Evolutionary conservation across 192 early-diverging fungal species (phyloP).

Genomic region (Coemansia sp.): DNA sequence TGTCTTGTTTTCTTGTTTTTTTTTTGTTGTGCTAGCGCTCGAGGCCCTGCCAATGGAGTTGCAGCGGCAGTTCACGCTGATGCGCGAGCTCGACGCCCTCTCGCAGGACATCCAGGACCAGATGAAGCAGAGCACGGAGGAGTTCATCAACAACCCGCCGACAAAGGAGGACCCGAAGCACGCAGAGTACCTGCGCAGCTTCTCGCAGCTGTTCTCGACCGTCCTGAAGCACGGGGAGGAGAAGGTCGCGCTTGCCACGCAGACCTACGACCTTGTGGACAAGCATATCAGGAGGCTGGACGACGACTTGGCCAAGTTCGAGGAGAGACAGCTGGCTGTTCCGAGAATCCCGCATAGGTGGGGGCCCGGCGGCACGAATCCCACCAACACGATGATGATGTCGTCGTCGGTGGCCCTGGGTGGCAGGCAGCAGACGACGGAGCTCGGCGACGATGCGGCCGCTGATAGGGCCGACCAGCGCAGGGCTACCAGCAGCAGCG

Average conservation of each 20-base stretch:
- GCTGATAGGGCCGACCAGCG: constrained; percentile 1
- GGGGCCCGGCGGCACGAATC: constrained; percentile 12
- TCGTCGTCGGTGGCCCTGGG: not conserved
- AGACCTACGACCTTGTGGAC: constrained; percentile 94
- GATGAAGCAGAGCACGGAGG: constrained; percentile 65
- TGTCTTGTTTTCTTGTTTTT: not conserved
- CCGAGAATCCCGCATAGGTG: constrained; percentile 44
- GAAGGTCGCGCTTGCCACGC: constrained; percentile 89
- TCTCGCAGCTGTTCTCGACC: constrained; percentile 64
- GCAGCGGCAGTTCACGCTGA: constrained; percentile 86
- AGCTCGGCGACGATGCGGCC: not conserved
- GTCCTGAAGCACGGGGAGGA: constrained; percentile 88
- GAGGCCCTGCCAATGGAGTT: constrained; percentile 78
- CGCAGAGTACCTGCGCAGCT: constrained; percentile 55
- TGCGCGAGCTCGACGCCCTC: constrained; percentile 87
- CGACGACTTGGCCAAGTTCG: constrained; percentile 88
- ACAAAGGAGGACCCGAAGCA: constrained; percentile 50
- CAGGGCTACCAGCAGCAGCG: not conserved
- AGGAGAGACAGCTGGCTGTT: constrained; percentile 85
- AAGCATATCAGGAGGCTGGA: constrained; percentile 86
- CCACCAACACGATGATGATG: not conserved
- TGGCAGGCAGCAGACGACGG: too few species aligned
- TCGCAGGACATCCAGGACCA: constrained; percentile 72
- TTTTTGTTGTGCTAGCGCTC: constrained; percentile 54
- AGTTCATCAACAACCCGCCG: constrained; percentile 69